Percentiles rank a stretch among this genome's conserved stretches.
These are phyloP conservation scores for Backusella morwellensis DNA, from an alignment of 192 early-diverging fungal genomes.

Conservation along the genomic window DNA sequence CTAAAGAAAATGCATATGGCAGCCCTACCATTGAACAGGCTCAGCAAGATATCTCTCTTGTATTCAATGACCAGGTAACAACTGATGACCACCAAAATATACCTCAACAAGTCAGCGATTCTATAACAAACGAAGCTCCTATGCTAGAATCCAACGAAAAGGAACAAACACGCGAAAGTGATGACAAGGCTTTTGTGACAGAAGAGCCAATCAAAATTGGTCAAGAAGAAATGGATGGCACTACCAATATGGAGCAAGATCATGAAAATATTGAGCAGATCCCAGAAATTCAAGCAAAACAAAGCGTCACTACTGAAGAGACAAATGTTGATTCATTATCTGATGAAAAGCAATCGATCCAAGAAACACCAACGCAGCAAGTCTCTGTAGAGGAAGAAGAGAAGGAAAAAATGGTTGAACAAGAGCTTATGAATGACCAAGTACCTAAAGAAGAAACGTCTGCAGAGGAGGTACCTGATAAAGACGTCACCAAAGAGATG, in stretches of 20 bases:
- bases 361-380: background rate
- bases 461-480: background rate
- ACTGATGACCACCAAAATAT: background rate
- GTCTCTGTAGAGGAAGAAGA: background rate
- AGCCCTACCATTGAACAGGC: background rate
- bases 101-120: background rate
- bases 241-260: background rate
- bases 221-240: background rate
- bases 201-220: background rate
- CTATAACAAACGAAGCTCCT: background rate
- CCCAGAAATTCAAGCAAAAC: background rate
- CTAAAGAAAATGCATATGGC: background rate
- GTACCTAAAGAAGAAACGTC: background rate
- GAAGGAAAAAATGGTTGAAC: background rate
- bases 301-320: background rate
- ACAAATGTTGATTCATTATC: background rate
- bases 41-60: background rate
- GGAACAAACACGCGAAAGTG: background rate
- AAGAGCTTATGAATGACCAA: background rate
- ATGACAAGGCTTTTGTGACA: background rate
- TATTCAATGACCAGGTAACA: background rate
- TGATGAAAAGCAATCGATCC: background rate
- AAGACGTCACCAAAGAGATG: background rate
- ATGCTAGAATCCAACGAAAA: background rate
- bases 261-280: background rate